Evolutionary conservation across 257 asterid species (phyloP).

Genomic region (Solanum clarkiae): DNA sequence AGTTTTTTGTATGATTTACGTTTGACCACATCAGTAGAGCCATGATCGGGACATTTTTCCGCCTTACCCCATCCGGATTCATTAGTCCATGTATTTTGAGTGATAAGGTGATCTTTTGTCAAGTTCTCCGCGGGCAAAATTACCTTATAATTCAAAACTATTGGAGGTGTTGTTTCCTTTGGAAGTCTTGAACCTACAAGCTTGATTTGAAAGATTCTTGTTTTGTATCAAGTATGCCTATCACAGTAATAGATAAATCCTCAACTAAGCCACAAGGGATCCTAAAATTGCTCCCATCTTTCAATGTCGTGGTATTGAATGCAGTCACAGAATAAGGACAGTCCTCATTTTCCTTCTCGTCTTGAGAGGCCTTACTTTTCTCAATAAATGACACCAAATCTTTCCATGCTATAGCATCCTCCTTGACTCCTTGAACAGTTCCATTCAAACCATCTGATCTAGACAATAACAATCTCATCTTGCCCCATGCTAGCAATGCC

Average conservation of each 20-base stretch:
- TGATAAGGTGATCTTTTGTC: constrained; percentile 53
- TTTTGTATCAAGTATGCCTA: constrained; percentile 54
- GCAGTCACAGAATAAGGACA: constrained; percentile 53
- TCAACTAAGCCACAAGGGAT: constrained; percentile 85
- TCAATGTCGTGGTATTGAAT: constrained; percentile 8
- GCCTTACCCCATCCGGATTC: constrained; percentile 78
- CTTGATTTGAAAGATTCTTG: constrained; percentile 47
- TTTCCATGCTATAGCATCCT: constrained; percentile 53
- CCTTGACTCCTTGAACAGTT: constrained; percentile 71
- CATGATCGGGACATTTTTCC: constrained; percentile 79
- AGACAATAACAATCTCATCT: constrained; percentile 53
- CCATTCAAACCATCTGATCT: constrained; percentile 85
- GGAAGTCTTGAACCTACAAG: constrained; percentile 46
- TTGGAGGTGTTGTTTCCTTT: constrained; percentile 47
- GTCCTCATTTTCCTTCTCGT: constrained; percentile 1
- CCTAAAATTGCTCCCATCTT: constrained; percentile 23
- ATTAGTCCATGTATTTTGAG: constrained; percentile 74
- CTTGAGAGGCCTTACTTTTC: constrained; percentile 13
- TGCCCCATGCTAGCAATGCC: constrained; percentile 45
- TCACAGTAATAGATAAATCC: constrained; percentile 75
- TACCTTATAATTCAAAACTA: constrained; percentile 54
- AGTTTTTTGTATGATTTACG: constrained; percentile 25
- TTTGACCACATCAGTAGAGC: constrained; percentile 15
- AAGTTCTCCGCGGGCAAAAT: constrained; percentile 65
- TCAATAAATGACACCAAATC: constrained; percentile 23